Conservation (phyloP, 768 basidiomycete species). For the Tricholoma flavovirens region DNA sequence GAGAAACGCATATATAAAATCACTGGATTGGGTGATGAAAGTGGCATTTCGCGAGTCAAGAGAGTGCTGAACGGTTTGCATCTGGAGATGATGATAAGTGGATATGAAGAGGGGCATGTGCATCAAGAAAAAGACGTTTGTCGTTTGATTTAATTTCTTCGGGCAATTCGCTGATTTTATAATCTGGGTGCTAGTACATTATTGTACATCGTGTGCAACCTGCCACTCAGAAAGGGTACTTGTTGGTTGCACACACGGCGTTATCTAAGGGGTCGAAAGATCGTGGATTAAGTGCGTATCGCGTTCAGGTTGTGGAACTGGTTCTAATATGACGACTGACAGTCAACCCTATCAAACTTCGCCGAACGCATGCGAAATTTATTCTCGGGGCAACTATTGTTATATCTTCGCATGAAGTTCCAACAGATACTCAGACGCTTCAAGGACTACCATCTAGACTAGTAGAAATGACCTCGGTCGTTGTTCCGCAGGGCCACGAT, state of each 20-base stretch:
- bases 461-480: constrained; percentile 53
- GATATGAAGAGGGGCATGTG: constrained; percentile 89
- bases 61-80: constrained; percentile 82
- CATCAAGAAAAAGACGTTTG: constrained; percentile 94
- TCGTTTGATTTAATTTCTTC: constrained; percentile 12
- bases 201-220: constrained; percentile 91
- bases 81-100: constrained; percentile 85
- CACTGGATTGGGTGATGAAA: constrained; percentile 47
- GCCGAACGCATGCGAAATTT: constrained; percentile 72
- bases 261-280: constrained; percentile 80
- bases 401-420: constrained; percentile 54
- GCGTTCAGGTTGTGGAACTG: background rate
- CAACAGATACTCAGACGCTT: constrained; percentile 46
- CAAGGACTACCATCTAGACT: constrained; percentile 71
- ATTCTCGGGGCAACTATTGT: constrained; percentile 74
- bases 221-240: constrained; percentile 81
- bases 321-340: constrained; percentile 1
- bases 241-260: constrained; percentile 89
- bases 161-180: background rate
- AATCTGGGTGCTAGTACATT: constrained; percentile 63
- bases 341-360: constrained; percentile 85
- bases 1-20: constrained; percentile 80
- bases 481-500: constrained; percentile 58
- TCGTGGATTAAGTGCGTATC: constrained; percentile 67
- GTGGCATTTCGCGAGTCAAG: constrained; percentile 55